Evolutionary conservation across 208 protist species (phyloP), one percentile per base, ranked within the genome.

Genomic region (Acanthamoeba polyphaga): DNA sequence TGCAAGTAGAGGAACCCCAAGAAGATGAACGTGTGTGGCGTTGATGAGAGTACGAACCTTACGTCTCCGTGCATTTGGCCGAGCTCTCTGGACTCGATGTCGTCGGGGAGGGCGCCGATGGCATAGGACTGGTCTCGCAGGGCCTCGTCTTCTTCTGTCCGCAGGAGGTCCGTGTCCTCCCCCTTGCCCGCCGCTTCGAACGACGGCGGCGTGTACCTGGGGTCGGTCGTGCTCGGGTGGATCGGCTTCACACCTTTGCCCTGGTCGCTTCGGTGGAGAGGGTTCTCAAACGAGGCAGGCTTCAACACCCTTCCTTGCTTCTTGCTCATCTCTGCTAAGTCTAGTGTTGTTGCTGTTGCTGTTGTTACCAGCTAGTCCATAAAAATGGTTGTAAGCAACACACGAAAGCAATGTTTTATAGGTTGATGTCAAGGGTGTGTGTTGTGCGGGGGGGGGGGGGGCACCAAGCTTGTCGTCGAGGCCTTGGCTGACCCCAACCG

Each of bases 31-130:
- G 51, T 0, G n/a, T 9, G 34, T 7, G 51, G 24, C 3, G 46
- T 27, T 84, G 49, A 32, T 24, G 32, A 27, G 78, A 87, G 10
- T 13, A 66, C 27, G 27, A 62, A 91, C 84, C 58, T 91, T 7
- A 91, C 32, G 34, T 91, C 84, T 4, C 84, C 84, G 43, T 91
- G 60, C 29, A 91, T n/a, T 27, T 91, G 58, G 58, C 84, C 84
- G 17, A 91, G 84, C 43, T 91, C 84, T 91, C 84, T 27, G 6
- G 84, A 27, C 84, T 91, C 84, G 43, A 91, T 91, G 53, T 91
- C 84, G 51, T 70, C 84, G 60, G 84, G 84, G 4, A 91, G n/a
- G 53, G 13, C 29, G 22, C 74, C 74, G n/a, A 43, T 29, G n/a
- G 84, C 84, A 22, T 70, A 72, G n/a, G 49, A 7, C 58, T 91